phyloP scores from a whole-genome alignment of 129 eudicot genomes.

The Arctium lappa region DNA sequence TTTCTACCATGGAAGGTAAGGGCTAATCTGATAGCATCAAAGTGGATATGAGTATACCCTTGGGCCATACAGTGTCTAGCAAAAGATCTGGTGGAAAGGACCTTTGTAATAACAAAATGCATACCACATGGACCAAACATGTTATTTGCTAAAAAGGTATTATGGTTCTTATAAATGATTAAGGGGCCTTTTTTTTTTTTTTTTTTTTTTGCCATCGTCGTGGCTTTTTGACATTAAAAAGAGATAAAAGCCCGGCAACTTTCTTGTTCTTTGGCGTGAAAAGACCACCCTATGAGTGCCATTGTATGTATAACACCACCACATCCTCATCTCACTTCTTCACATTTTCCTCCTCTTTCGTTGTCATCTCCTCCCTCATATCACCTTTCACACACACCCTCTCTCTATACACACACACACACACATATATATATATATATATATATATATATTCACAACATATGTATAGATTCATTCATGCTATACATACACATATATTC shows the following conservation, averaged over 20 bases:
- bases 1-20: too few species aligned
- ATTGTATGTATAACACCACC: conserved; percentile 14
- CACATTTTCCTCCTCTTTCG: background rate
- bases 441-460: background rate
- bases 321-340: conserved; percentile 1
- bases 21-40: too few species aligned
- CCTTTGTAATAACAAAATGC: background rate
- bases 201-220: background rate
- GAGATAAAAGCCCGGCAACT: background rate
- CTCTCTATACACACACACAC: background rate
- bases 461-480: background rate
- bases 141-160: background rate
- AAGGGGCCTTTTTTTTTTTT: background rate
- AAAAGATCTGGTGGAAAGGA: too few species aligned
- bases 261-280: background rate
- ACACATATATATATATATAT: background rate
- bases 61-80: too few species aligned
- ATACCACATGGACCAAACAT: background rate
- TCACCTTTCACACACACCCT: background rate
- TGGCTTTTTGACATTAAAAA: background rate
- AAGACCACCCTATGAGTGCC: background rate
- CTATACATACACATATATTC: background rate
- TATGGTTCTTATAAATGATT: background rate
- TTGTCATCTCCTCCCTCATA: background rate
- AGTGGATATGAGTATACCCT: too few species aligned